Percentiles rank a stretch among this genome's conserved stretches.
Conservation (phyloP, 768 basidiomycete species). For the Pisolithus sp. region DNA sequence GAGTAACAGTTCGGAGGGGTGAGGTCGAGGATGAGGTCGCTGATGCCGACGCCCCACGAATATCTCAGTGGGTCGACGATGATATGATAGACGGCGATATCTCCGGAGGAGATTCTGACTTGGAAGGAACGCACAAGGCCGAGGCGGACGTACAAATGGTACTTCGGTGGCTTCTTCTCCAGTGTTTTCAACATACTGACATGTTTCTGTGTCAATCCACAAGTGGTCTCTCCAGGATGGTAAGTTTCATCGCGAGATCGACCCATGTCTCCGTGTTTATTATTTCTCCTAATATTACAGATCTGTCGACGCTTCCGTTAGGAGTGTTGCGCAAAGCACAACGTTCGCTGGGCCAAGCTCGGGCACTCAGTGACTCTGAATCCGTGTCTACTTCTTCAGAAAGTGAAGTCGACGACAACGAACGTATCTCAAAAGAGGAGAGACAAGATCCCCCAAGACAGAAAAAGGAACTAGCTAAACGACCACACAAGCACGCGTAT, state of each 20-base stretch:
- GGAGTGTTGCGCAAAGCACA: constrained; percentile 64
- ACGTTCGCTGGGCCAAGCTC: constrained; percentile 39
- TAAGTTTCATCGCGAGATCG: constrained; percentile 1
- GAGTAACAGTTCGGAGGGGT: constrained; percentile 21
- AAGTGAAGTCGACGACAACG: constrained; percentile 1
- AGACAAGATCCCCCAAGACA: constrained; percentile 36
- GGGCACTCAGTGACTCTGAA: constrained; percentile 35
- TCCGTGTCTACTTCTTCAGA: constrained; percentile 26
- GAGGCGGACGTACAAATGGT: constrained; percentile 8
- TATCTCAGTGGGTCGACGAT: constrained; percentile 58
- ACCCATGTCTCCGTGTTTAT: constrained; percentile 4
- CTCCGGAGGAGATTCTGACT: constrained; percentile 5
- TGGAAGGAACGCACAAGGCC: constrained; percentile 9
- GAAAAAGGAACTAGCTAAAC: constrained; percentile 47
- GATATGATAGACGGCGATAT: constrained; percentile 24
- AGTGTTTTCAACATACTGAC: neutral
- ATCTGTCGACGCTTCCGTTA: constrained; percentile 55
- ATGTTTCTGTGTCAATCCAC: neutral
- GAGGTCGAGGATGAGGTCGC: constrained; percentile 18
- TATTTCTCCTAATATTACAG: constrained; percentile 32
- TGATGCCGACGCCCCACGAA: constrained; percentile 48
- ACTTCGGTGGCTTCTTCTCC: neutral
- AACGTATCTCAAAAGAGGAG: constrained; percentile 18
- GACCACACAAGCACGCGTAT: constrained; percentile 83
- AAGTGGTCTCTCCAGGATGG: constrained; percentile 27